These are phyloP conservation scores for Vanrija sp. DNA, from an alignment of 1,284 basidiomycete species.

Conservation along the genomic window DNA sequence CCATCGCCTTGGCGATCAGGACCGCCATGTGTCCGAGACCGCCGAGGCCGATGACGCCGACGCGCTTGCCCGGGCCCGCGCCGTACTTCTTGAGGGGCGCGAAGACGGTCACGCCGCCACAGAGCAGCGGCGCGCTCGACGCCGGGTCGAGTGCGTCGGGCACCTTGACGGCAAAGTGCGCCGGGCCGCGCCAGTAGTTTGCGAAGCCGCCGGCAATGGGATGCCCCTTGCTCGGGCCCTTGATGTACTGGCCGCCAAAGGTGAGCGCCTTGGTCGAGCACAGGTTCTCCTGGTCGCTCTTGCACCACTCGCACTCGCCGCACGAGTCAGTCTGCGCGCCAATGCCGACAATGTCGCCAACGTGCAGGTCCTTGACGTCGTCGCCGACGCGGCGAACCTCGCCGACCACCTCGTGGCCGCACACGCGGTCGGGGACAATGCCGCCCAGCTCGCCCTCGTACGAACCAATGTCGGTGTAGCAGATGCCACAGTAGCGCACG, in stretches of 20 bases:
- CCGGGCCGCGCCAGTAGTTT: conserved; percentile 43
- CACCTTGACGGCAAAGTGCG: conserved; percentile 62
- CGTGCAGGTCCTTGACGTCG: conserved; percentile 25
- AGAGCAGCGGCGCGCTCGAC: conserved; percentile 53
- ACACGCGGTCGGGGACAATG: conserved; percentile 2
- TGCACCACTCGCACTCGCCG: conserved; percentile 49
- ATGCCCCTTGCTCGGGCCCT: conserved; percentile 15
- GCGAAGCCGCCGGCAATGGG: conserved; percentile 47
- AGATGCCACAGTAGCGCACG: conserved; percentile 18
- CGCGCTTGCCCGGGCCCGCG: conserved; percentile 53
- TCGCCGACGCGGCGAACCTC: conserved; percentile 26
- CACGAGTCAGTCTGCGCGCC: conserved; percentile 53
- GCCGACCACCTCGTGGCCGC: conserved; percentile 35
- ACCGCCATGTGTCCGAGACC: conserved; percentile 48
- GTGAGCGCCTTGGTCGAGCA: conserved; percentile 1
- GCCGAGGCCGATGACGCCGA: conserved; percentile 53
- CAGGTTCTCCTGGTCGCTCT: conserved; percentile 25
- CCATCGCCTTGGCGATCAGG: conserved; percentile 54
- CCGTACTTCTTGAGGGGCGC: conserved; percentile 52
- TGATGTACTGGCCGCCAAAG: conserved; percentile 2
- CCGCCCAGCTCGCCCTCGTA: conserved; percentile 17
- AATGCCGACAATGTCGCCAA: conserved; percentile 53
- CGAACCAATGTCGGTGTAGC: conserved; percentile 14
- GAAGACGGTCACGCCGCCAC: conserved; percentile 50
- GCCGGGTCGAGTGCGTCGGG: conserved; percentile 58